Evolutionary conservation across 2,329 filamentous ascomycete genomes (phyloP).

Genomic region (Alternaria arbusti): DNA sequence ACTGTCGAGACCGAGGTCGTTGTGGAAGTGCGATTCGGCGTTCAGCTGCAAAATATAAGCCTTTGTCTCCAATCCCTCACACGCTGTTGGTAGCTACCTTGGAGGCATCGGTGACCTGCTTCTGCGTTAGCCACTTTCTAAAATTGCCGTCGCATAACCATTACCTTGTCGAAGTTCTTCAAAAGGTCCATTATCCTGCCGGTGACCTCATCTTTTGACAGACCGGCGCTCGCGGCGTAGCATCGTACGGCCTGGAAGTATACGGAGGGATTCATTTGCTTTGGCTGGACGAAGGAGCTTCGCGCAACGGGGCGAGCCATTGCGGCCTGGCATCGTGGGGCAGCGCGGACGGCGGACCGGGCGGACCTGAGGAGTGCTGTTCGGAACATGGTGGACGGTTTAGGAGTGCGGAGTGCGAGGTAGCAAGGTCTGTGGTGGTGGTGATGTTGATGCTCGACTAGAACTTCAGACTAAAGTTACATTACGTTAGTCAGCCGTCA

Average conservation of each 20-base stretch:
- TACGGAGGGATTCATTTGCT: slow-evolving; percentile 67
- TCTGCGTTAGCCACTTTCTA: slow-evolving; percentile 33
- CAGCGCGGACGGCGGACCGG: slow-evolving; percentile 56
- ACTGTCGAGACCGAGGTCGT: slow-evolving; percentile 95
- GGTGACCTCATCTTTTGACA: slow-evolving; percentile 85
- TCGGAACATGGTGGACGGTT: slow-evolving; percentile 78
- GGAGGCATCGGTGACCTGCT: slow-evolving; percentile 66
- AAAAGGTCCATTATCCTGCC: slow-evolving; percentile 90
- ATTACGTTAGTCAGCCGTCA: slow-evolving; percentile 22
- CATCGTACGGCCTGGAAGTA: slow-evolving; percentile 75
- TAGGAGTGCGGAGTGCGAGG: slow-evolving; percentile 25
- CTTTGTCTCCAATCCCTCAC: not conserved
- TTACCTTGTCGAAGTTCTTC: slow-evolving; percentile 96
- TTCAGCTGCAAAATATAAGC: slow-evolving; percentile 70
- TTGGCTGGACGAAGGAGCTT: slow-evolving; percentile 66
- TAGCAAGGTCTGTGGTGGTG: slow-evolving; percentile 34
- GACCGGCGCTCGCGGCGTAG: slow-evolving; percentile 83
- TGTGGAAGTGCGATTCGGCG: slow-evolving; percentile 85
- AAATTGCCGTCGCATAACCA: slow-evolving; percentile 35
- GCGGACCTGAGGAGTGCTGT: slow-evolving; percentile 81
- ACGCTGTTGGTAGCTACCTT: slow-evolving; percentile 55
- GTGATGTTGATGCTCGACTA: slow-evolving; percentile 33
- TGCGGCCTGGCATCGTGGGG: slow-evolving; percentile 51
- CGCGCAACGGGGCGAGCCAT: slow-evolving; percentile 67
- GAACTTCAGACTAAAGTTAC: slow-evolving; percentile 27